A percentile compares a stretch with the other conserved stretches of the same genome.
Conservation (phyloP, 352 stramenopile species). For the Phytophthora hybrid region DNA sequence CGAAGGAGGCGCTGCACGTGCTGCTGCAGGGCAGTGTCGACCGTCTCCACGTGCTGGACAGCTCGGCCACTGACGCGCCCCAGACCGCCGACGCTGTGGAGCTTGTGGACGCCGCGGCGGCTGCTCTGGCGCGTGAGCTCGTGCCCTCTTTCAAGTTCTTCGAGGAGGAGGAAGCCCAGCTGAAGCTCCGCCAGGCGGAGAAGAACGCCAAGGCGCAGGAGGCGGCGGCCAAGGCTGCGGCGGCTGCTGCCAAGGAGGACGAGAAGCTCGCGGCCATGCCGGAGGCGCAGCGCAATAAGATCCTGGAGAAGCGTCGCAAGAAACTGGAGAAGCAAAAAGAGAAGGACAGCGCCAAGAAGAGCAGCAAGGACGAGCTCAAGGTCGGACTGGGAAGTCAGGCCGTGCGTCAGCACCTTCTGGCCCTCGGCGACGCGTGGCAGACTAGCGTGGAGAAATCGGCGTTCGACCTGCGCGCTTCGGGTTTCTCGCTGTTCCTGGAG, state of each 20-base stretch:
- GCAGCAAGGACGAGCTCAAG: constrained; percentile 69
- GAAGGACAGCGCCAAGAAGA: constrained; percentile 79
- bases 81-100: constrained; percentile 50
- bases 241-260: constrained; percentile 82
- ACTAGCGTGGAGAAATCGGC: constrained; percentile 38
- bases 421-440: constrained; percentile 40
- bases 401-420: constrained; percentile 63
- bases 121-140: constrained; percentile 58
- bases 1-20: constrained; percentile 63
- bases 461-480: constrained; percentile 66
- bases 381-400: constrained; percentile 72
- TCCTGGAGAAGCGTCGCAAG: constrained; percentile 84
- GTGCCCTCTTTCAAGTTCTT: constrained; percentile 66
- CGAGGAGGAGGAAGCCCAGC: constrained; percentile 61
- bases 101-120: constrained; percentile 55
- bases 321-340: constrained; percentile 88
- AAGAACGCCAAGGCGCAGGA: constrained; percentile 73
- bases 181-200: constrained; percentile 62
- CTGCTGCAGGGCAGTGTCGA: constrained; percentile 66
- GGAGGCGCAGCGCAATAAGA: constrained; percentile 77
- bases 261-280: constrained; percentile 84
- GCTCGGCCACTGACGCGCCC: constrained; percentile 10
- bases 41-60: constrained; percentile 49
- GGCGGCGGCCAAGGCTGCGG: constrained; percentile 72
- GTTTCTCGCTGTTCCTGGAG: constrained; percentile 62